Conservation (phyloP, 2,329 filamentous ascomycete species). For the Calonectria hongkongensis region DNA sequence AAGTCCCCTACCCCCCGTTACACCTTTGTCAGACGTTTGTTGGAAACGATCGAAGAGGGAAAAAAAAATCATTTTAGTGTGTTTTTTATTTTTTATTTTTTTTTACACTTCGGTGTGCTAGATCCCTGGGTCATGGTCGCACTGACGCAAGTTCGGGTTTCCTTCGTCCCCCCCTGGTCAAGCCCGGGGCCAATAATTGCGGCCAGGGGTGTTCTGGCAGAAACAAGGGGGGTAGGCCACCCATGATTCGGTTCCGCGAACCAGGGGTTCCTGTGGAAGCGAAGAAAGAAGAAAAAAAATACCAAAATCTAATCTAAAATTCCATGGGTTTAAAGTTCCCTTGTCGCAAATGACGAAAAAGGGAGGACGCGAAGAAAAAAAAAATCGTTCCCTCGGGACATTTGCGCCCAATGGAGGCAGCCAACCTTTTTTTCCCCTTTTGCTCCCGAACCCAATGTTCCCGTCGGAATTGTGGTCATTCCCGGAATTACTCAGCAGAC, state of each 20-base stretch:
- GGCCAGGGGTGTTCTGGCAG: slow-evolving; percentile 29
- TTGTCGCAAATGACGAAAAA: slow-evolving; percentile 18
- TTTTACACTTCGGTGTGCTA: slow-evolving; percentile 42
- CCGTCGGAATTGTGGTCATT: slow-evolving; percentile 29
- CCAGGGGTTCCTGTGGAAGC: slow-evolving; percentile 20
- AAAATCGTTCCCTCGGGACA: slow-evolving; percentile 10
- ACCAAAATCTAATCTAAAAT: slow-evolving; percentile 37
- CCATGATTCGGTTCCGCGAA: slow-evolving; percentile 33
- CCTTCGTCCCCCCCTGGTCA: slow-evolving; percentile 3
- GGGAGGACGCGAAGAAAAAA: background rate
- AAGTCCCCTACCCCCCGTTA: slow-evolving; percentile 44
- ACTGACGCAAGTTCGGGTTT: slow-evolving; percentile 35
- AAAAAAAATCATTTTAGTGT: slow-evolving; percentile 17
- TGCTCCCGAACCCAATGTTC: slow-evolving; percentile 26
- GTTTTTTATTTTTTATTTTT: slow-evolving; percentile 7
- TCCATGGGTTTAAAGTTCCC: slow-evolving; percentile 32
- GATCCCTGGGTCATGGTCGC: slow-evolving; percentile 29
- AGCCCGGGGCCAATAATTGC: slow-evolving; percentile 43
- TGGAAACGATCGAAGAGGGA: slow-evolving; percentile 10
- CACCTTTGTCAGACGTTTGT: slow-evolving; percentile 39
- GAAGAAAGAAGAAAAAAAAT: slow-evolving; percentile 30
- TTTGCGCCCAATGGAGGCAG: slow-evolving; percentile 35
- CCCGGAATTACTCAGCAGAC: slow-evolving; percentile 32
- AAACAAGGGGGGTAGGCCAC: slow-evolving; percentile 40
- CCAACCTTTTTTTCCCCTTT: slow-evolving; percentile 25